Conservation (phyloP, 352 stramenopile species). For the Phytophthora melonis region DNA sequence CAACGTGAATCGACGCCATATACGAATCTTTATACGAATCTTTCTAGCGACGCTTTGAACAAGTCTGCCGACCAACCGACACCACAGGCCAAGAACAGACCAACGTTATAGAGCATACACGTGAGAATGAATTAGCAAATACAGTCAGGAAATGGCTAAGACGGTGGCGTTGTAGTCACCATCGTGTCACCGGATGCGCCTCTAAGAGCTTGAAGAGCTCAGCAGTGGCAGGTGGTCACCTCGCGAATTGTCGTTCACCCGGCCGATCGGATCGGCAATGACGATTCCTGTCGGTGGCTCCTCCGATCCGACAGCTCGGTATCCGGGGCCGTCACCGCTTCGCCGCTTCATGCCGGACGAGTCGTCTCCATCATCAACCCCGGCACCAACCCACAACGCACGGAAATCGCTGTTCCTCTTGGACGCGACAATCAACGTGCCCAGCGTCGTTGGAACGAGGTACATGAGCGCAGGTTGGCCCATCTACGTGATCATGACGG, state of each 20-base stretch:
- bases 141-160: background rate
- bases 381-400: conserved; percentile 60
- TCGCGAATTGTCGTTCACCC: conserved; percentile 33
- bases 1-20: conserved; percentile 56
- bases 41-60: conserved; percentile 28
- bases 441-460: conserved; percentile 93
- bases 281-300: conserved; percentile 24
- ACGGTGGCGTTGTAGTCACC: background rate
- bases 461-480: conserved; percentile 97
- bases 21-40: background rate
- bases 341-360: conserved; percentile 21
- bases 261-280: conserved; percentile 25
- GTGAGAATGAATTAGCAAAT: conserved; percentile 20
- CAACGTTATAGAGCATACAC: conserved; percentile 1
- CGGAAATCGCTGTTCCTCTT: conserved; percentile 82
- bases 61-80: background rate
- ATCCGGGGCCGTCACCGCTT: conserved; percentile 30
- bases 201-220: conserved; percentile 37
- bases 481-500: conserved; percentile 93
- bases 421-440: conserved; percentile 71
- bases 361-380: conserved; percentile 27
- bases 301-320: conserved; percentile 30
- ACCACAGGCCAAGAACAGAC: conserved; percentile 5
- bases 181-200: background rate
- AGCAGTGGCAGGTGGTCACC: conserved; percentile 47